Evolutionary conservation across 192 early-diverging fungal species (phyloP).

Genomic region (Rhizophlyctis rosea): DNA sequence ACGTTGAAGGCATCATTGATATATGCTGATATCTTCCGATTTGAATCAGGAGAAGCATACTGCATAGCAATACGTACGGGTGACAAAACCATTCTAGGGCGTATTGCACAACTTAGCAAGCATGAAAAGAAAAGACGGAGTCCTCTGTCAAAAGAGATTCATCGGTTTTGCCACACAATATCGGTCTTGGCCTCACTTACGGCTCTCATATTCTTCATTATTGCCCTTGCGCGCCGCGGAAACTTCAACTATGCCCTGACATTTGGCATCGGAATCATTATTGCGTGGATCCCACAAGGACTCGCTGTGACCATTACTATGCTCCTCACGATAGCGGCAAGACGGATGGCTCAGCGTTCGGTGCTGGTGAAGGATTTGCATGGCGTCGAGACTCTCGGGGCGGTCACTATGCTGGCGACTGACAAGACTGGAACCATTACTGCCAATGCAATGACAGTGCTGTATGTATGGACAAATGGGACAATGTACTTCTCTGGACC

Average conservation of each 20-base stretch:
- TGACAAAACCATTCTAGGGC: conserved; percentile 42
- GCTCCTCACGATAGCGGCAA: conserved; percentile 48
- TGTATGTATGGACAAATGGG: conserved; percentile 39
- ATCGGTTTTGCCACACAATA: conserved; percentile 48
- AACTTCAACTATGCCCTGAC: conserved; percentile 40
- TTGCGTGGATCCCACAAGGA: conserved; percentile 61
- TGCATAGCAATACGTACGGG: conserved; percentile 51
- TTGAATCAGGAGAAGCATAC: conserved; percentile 52
- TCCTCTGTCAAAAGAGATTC: conserved; percentile 46
- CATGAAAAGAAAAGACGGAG: conserved; percentile 34
- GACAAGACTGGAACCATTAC: conserved; percentile 78
- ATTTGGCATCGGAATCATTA: conserved; percentile 57
- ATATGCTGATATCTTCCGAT: too few relatives aligned
- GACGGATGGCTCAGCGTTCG: conserved; percentile 49
- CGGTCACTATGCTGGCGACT: conserved; percentile 62
- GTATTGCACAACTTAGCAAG: conserved; percentile 42
- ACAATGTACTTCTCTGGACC: conserved; percentile 24
- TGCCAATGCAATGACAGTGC: conserved; percentile 56
- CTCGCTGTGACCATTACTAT: conserved; percentile 56
- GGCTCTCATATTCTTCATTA: conserved; percentile 50
- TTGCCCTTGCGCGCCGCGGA: conserved; percentile 28
- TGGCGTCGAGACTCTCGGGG: conserved; percentile 63
- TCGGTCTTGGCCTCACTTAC: conserved; percentile 41
- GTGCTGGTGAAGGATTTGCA: conserved; percentile 63
- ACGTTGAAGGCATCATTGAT: too few relatives aligned